Evolutionary conservation across 2,329 filamentous ascomycete genomes (phyloP), one percentile per base, ranked within the genome.

Genomic region (Chrysoporthe deuterocubensis): DNA sequence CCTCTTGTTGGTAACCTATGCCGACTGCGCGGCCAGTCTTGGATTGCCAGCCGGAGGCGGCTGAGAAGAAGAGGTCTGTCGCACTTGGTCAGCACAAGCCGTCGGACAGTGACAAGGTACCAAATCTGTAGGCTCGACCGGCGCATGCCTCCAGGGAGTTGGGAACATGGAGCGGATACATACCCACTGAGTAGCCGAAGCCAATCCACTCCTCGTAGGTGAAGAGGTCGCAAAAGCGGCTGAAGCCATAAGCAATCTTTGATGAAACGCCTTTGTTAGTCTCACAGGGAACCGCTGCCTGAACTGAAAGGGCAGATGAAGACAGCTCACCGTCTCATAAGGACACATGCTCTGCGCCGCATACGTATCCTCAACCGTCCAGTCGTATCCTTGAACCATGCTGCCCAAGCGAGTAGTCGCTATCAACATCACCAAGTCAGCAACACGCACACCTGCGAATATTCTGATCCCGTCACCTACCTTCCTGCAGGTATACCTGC

Each of bases 121-220:
- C 37, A 40, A 9, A 9, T 9, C 37, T 40, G 37, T 40, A 6
- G 37, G 37, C 37, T 26, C 37, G 37, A 40, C 37, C 37, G 37
- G 37, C 37, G 37, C 37, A 9, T 40, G 37, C 37, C 9, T 40
- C 37, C 37, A 40, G 37, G 26, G 26, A 54, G n/a, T 32, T 48
- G 9, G 14, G 21, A 5, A 46, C 4, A 46, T 46, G 11, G 11
- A 11, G n/a, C 5, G 56, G 16, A 18, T 4, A 69, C 67, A 37
- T 63, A 69, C 67, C 92, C 66, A 90, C 82, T 3, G 86, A 85
- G 78, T 94, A 94, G 67, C 89, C 89, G 74, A 90, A 94, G 50
- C 84, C 87, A 62, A 87, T 79, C 91, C 91, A 94, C 75, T 94
- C 92, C 26, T 89, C 82, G 71, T 90, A 92, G 0, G 88, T 93